Evolutionary conservation across 2,329 filamentous ascomycete species (phyloP), one percentile per base, ranked within the genome.

Genomic region (Mycosphaerella sp.): DNA sequence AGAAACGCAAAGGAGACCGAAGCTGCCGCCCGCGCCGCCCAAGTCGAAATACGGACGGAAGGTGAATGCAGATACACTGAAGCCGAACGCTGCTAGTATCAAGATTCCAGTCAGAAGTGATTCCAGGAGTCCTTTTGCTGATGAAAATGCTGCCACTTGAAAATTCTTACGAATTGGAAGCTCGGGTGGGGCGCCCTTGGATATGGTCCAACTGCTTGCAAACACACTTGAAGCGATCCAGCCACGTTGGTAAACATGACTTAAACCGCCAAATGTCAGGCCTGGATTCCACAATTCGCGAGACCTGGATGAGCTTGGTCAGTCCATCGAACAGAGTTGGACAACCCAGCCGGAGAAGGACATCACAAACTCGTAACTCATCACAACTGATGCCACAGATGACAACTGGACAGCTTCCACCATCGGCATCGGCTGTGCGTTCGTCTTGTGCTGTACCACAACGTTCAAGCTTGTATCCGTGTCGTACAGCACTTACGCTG

Each of bases 81-180:
- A 46, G 25, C 41, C 18, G 30, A 49, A 21, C 16, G 30, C 27
- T 28, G 37, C 18, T 14, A 34, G 41, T 25, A 42, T 47, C 25
- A 47, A 41, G 13, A 53, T 56, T 21, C 48, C 52, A 25, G 25
- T n/a, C 36, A 44, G 53, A n/a, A 52, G 45, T 32, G 58, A 55
- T 40, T 55, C 54, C 28, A 50, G 52, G 10, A 60, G 58, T 46
- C 58, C 58, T 35, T 60, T 60, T 49, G 52, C 58, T 12, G 58
- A 60, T 45, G 58, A 60, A 30, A 56, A 60, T 46, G 56, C 52
- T 18, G 52, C 51, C 37, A 50, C 52, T 7, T 60, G 58, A 60
- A 3, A 12, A 37, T 7, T 16, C 17, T 7, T 27, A 34, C 10
- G 9, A 13, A 34, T 34, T 13, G 30, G 30, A 6, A 34, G 10